These are phyloP conservation scores for Puccinia horiana DNA, from an alignment of 1,284 basidiomycete species.

Conservation along the genomic window DNA sequence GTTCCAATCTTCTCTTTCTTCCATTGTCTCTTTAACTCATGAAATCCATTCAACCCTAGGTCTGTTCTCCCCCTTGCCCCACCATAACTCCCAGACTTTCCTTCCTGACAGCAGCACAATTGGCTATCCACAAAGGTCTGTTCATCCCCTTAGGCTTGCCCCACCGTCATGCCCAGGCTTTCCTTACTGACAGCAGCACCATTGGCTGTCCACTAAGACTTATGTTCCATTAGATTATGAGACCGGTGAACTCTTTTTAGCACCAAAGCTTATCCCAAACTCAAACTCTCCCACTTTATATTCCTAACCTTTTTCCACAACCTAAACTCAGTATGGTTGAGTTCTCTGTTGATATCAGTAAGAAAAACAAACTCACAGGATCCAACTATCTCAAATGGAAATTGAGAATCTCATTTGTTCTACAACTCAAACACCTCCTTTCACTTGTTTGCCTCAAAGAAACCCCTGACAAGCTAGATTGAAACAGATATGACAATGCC, in stretches of 20 bases:
- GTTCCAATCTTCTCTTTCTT: too few species aligned
- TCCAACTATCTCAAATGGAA: not conserved
- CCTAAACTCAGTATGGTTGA: not conserved
- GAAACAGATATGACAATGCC: not conserved
- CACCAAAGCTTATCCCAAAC: not conserved
- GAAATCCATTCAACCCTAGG: too few species aligned
- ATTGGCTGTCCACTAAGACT: too few species aligned
- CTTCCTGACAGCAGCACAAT: too few species aligned
- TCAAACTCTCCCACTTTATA: not conserved
- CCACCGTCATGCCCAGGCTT: too few species aligned
- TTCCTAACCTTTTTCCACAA: not conserved
- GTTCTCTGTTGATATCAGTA: not conserved
- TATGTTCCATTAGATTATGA: conserved; percentile 7
- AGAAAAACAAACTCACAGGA: too few species aligned
- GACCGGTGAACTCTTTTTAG: not conserved
- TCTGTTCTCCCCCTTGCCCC: too few species aligned
- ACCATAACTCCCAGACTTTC: too few species aligned
- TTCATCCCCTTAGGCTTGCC: too few species aligned
- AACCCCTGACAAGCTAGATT: not conserved
- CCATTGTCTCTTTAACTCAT: too few species aligned
- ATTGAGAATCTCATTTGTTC: not conserved
- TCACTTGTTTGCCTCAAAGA: not conserved
- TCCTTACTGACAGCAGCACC: too few species aligned
- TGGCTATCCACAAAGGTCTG: too few species aligned
- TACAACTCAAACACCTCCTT: not conserved